Evolutionary conservation across 306 rosid genomes (phyloP).

Genomic region (Pterocarpus macrocarpus): DNA sequence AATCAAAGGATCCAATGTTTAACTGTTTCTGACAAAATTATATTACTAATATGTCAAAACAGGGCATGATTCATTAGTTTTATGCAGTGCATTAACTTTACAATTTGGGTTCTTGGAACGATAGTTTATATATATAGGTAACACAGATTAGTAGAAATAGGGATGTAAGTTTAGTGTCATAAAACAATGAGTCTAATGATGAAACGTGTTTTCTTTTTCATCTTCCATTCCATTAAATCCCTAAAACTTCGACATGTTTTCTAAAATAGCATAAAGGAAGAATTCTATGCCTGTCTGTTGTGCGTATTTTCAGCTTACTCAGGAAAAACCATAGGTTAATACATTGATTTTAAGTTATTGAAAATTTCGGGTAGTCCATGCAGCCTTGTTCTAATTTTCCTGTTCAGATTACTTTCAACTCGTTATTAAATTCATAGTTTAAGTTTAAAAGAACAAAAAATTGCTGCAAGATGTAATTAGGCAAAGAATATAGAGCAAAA

Average conservation of each 20-base stretch:
- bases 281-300: conserved; percentile 17
- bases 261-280: conserved; percentile 22
- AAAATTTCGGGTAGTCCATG: conserved; percentile 9
- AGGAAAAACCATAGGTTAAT: conserved; percentile 11
- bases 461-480: background rate
- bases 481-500: background rate
- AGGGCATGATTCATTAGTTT: conserved; percentile 17
- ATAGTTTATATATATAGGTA: background rate
- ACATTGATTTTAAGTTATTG: conserved; percentile 4
- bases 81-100: background rate
- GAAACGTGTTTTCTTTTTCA: conserved; percentile 3
- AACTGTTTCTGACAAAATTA: background rate
- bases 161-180: background rate
- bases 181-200: background rate
- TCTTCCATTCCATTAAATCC: background rate
- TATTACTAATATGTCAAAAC: background rate
- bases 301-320: conserved; percentile 9
- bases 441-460: background rate
- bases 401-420: conserved; percentile 30
- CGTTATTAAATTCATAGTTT: conserved; percentile 24
- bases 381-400: conserved; percentile 14
- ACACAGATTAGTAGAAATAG: background rate
- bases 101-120: background rate
- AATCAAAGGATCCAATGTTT: background rate
- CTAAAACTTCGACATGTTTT: background rate